Evolutionary conservation across 1,284 basidiomycete genomes (phyloP), one percentile per base, ranked within the genome.

Genomic region (Leccinum ponderosum): DNA sequence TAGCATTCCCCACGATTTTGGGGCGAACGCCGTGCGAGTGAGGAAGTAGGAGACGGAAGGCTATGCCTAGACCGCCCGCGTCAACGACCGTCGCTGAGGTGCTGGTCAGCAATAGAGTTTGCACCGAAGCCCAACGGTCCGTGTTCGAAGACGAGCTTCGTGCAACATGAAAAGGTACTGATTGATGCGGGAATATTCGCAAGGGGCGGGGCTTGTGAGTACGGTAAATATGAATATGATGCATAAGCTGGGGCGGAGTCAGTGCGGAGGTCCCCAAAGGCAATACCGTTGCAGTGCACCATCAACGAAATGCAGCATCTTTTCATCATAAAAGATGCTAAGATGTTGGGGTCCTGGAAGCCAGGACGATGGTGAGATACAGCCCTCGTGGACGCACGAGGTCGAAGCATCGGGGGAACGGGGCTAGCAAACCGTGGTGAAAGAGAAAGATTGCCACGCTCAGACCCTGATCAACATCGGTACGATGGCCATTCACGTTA

Each of bases 71-170:
- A 11, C 4, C 29, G 33, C 39, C 22, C 22, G 11, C 6, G 11
- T 25, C 27, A 22, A 61, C 27, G 17, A 55, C 68, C 52, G 59
- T 57, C 56, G 61, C 67, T 69, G 69, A 62, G 22, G 14, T n/a
- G 67, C 60, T 61, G 47, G 55, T 53, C 20, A 47, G 25, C 58
- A 55, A 67, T 63, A 57, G 25, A 31, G 58, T 62, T 69, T 61
- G 55, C 53, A 37, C 35, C 31, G 14, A 58, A 61, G 51, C 17
- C 15, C 42, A 48, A 42, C 25, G 11, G 33, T 50, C 39, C 47
- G 29, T 4, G 25, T 52, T 53, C 17, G 31, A 52, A 29, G 17
- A 33, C 12, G 37, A 11, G 35, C 51, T 50, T 37, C 7, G 33
- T 57, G 42, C 20, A 51, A 48, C 39, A 42, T 57, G 31, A 53